Percentiles rank a stretch among this genome's conserved stretches.
phyloP scores from a whole-genome alignment of 2,329 filamentous ascomycete species.

The Hymenoscyphus occultus region DNA sequence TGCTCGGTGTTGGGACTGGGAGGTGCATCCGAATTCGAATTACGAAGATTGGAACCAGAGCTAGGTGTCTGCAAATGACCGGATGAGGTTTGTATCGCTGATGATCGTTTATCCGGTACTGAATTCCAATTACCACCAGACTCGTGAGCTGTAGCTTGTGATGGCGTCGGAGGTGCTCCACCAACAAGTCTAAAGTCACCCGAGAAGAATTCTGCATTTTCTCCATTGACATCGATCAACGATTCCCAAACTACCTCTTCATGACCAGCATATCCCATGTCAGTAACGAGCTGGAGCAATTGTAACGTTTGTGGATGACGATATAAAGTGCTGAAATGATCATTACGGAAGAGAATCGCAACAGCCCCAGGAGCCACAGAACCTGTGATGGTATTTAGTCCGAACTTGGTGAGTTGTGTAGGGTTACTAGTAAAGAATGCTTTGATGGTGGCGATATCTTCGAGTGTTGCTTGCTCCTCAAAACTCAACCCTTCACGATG shows the following conservation, averaged over 20 bases:
- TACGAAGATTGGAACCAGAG: constrained; percentile 11
- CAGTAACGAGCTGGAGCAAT: constrained; percentile 83
- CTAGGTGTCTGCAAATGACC: constrained; percentile 10
- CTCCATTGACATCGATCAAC: constrained; percentile 81
- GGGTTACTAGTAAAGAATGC: constrained; percentile 75
- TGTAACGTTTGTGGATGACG: constrained; percentile 76
- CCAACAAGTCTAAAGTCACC: constrained; percentile 89
- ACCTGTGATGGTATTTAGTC: constrained; percentile 70
- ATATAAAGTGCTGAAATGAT: constrained; percentile 94
- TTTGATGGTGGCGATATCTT: constrained; percentile 83
- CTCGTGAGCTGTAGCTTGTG: constrained; percentile 7
- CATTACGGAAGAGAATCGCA: constrained; percentile 92
- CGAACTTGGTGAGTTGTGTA: constrained; percentile 82
- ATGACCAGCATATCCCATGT: constrained; percentile 83
- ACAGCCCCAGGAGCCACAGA: constrained; percentile 73
- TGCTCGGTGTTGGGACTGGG: constrained; percentile 49
- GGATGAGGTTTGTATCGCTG: constrained; percentile 13
- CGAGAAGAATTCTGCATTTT: constrained; percentile 77
- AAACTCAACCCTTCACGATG: constrained; percentile 58
- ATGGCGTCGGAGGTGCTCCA: constrained; percentile 40
- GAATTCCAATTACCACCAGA: constrained; percentile 26
- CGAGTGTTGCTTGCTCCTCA: constrained; percentile 74
- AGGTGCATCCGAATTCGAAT: constrained; percentile 18
- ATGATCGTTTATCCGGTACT: constrained; percentile 14
- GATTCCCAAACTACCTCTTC: constrained; percentile 97